A percentile compares a stretch with the other conserved stretches of the same genome.
phyloP scores from a whole-genome alignment of 345 rosid species.

The Fremontodendron californicum region DNA sequence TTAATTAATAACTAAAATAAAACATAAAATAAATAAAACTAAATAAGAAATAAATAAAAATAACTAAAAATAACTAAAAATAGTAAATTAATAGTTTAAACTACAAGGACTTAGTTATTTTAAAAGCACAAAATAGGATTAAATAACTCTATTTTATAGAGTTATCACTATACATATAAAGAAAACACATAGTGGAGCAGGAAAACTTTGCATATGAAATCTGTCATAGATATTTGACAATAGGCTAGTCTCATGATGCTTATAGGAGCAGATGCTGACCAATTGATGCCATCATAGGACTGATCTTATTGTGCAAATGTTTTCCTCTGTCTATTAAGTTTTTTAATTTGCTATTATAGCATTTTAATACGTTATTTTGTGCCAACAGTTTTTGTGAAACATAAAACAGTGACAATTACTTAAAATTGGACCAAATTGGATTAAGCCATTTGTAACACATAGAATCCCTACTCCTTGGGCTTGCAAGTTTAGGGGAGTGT shows the following conservation, averaged over 20 bases:
- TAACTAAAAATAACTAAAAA: too few relatives aligned
- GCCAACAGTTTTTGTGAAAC: neutral
- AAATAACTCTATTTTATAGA: too few relatives aligned
- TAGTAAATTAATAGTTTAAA: too few relatives aligned
- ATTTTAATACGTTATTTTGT: neutral
- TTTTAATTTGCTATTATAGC: neutral
- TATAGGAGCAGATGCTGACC: neutral
- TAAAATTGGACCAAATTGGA: neutral
- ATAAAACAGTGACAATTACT: neutral
- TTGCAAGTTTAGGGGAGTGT: neutral
- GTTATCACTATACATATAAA: neutral
- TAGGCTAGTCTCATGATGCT: slow-evolving; percentile 6
- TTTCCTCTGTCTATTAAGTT: neutral
- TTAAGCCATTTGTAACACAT: neutral
- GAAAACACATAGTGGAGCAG: too few relatives aligned
- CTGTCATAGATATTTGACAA: neutral
- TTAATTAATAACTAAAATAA: too few relatives aligned
- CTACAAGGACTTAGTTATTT: too few relatives aligned
- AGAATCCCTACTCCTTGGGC: neutral
- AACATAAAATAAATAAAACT: too few relatives aligned
- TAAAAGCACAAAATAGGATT: too few relatives aligned
- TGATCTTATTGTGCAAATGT: neutral
- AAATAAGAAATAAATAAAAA: too few relatives aligned
- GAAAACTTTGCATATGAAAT: neutral
- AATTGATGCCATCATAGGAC: neutral